Evolutionary conservation across 1,284 basidiomycete species (phyloP).

Genomic region (Cutaneotrichosporon dermatis): DNA sequence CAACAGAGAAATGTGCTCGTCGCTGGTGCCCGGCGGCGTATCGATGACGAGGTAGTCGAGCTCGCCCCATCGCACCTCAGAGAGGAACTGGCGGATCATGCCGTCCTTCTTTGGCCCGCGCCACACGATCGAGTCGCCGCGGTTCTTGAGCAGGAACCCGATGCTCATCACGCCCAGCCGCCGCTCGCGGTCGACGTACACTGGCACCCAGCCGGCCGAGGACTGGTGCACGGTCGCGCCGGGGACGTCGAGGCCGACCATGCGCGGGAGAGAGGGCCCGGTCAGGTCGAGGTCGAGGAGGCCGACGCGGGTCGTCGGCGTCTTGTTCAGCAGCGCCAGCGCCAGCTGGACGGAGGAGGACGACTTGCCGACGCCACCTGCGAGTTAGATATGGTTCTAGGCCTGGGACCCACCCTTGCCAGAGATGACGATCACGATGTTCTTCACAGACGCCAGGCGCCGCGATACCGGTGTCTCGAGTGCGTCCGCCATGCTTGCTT

Average conservation of each 20-base stretch:
- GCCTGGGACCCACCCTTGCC: conserved; percentile 60
- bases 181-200: conserved; percentile 75
- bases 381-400: neutral
- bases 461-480: conserved; percentile 56
- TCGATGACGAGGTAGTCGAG: conserved; percentile 95
- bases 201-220: conserved; percentile 95
- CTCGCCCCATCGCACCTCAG: conserved; percentile 93
- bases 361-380: conserved; percentile 94
- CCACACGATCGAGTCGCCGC: conserved; percentile 94
- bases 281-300: conserved; percentile 95
- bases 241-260: conserved; percentile 83
- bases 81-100: conserved; percentile 97
- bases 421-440: conserved; percentile 88
- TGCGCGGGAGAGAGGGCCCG: conserved; percentile 92
- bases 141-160: conserved; percentile 84
- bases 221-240: conserved; percentile 71
- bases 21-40: conserved; percentile 96
- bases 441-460: conserved; percentile 67
- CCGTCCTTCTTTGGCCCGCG: conserved; percentile 99
- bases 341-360: conserved; percentile 91
- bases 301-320: conserved; percentile 64
- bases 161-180: conserved; percentile 93
- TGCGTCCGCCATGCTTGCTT: conserved; percentile 28
- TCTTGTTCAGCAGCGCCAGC: conserved; percentile 68
- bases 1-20: conserved; percentile 93